Base-by-base conservation (phyloP, 2,329 filamentous ascomycete species). In the Polytolypa hystricis region DNA sequence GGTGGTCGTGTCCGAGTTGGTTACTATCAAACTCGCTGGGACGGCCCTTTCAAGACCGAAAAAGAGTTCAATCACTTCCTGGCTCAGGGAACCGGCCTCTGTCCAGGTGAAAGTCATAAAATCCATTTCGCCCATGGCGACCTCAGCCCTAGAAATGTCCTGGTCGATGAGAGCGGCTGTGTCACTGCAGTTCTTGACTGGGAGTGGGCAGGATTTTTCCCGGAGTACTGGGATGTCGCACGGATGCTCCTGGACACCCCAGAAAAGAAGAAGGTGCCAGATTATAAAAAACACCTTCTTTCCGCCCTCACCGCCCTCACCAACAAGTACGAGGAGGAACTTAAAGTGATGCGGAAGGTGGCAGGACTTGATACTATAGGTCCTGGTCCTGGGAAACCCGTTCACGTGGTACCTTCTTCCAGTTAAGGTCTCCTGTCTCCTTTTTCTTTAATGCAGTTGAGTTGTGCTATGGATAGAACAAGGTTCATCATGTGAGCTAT, bases 141-240 rank as follows among this genome's bases (percentile, higher is more conserved):
- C 33, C 35, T 47, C 2, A 38, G 33, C 4, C 27, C 42, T 9
- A 26, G 33, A n/a, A 47, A 47, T 27, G 17, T 47, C 5, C 16
- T 47, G 15, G 42, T 44, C 30, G 39, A 40, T 30, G 21, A 42
- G 14, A 20, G 39, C 10, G 41, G 46, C 30, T 38, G 39, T 19
- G 45, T 50, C 5, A 48, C 42, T 1, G 46, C 39, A 3, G 34
- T 50, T 21, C 34, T 49, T 18, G 46, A 49, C 31, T 50, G 46
- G 46, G 47, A 48, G 30, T 38, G 36, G 30, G 45, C 44, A 8
- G 47, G 45, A 4, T 46, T 44, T 40, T 47, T 39, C 15, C 39
- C 46, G 2, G 34, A 42, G 26, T 44, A 44, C 23, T 30, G 38
- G 25, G 39, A 41, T 11, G 14, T 35, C 19, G 15, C 31, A 26